Evolutionary conservation across 225 moss, liverwort and hornwort species (phyloP).

Genomic region (Physcomitrellopsis africana): DNA sequence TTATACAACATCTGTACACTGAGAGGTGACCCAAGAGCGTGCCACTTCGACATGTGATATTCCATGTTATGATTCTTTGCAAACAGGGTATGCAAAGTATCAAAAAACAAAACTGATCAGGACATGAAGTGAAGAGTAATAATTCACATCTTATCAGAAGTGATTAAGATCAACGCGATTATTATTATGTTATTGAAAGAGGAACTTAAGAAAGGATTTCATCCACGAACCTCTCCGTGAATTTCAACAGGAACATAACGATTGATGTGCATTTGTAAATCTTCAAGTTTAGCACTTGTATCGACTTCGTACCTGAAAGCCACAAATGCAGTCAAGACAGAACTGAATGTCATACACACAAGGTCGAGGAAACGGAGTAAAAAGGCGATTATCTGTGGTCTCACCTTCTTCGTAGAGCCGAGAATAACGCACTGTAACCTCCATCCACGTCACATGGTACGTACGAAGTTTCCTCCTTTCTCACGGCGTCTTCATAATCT

Average conservation of each 20-base stretch:
- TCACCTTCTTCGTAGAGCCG: constrained; percentile 74
- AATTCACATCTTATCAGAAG: constrained; percentile 1
- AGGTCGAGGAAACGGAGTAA: constrained; percentile 20
- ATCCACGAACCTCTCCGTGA: constrained; percentile 62
- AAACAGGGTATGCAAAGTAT: constrained; percentile 1
- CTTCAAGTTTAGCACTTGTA: constrained; percentile 53
- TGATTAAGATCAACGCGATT: neutral
- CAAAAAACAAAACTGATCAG: constrained; percentile 2
- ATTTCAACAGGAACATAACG: constrained; percentile 77
- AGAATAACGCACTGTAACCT: constrained; percentile 71
- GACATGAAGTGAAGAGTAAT: constrained; percentile 9
- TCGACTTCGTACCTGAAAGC: constrained; percentile 70
- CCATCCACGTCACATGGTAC: constrained; percentile 70
- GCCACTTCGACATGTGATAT: neutral
- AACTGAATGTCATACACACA: constrained; percentile 12
- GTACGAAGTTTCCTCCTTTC: constrained; percentile 66
- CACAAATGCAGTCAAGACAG: constrained; percentile 19
- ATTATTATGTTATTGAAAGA: constrained; percentile 14
- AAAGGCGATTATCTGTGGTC: constrained; percentile 24
- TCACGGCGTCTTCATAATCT: constrained; percentile 67
- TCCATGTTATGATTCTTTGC: neutral
- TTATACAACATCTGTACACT: constrained; percentile 24
- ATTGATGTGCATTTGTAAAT: constrained; percentile 66
- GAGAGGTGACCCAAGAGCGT: constrained; percentile 2
- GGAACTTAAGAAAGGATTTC: constrained; percentile 18